These are phyloP conservation scores for Symbiotaphrina buchneri DNA, from an alignment of 495 filamentous ascomycete species.

Conservation along the genomic window DNA sequence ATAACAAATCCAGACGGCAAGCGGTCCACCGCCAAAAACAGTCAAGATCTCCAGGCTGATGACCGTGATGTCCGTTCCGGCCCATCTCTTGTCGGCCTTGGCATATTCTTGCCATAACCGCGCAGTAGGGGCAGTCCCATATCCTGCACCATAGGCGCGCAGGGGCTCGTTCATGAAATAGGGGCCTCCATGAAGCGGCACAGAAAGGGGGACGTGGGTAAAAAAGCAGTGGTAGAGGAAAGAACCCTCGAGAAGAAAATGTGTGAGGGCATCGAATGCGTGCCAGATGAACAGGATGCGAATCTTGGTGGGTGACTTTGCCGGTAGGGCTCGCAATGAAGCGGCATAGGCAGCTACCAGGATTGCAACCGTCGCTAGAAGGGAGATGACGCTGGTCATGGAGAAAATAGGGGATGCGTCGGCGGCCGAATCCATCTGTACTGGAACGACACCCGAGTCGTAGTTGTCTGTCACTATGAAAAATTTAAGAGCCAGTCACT, in stretches of 20 bases:
- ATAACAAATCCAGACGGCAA: constrained; percentile 49
- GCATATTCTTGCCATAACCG: constrained; percentile 85
- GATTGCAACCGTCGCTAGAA: not conserved
- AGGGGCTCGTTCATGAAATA: constrained; percentile 27
- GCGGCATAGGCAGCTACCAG: constrained; percentile 1
- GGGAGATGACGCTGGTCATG: constrained; percentile 3
- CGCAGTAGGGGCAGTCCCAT: constrained; percentile 39
- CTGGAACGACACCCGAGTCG: too few relatives aligned
- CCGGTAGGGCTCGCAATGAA: constrained; percentile 1
- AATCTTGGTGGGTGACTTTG: constrained; percentile 9
- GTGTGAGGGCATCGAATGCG: constrained; percentile 74
- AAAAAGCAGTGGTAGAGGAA: constrained; percentile 90
- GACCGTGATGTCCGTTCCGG: constrained; percentile 49
- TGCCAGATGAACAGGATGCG: constrained; percentile 56
- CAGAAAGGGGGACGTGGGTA: too few relatives aligned
- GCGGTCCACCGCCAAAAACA: constrained; percentile 51
- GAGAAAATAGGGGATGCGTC: too few relatives aligned
- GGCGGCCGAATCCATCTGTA: too few relatives aligned
- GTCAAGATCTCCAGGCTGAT: constrained; percentile 73
- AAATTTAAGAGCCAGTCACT: too few relatives aligned
- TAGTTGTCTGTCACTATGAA: too few relatives aligned
- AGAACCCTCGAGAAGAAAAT: constrained; percentile 70
- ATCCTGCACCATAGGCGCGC: constrained; percentile 48
- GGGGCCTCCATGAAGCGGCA: not conserved
- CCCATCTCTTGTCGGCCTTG: constrained; percentile 71